Evolutionary conservation across 2,329 filamentous ascomycete genomes (phyloP), one percentile per base, ranked within the genome.

Genomic region (Coniochaeta sp.): DNA sequence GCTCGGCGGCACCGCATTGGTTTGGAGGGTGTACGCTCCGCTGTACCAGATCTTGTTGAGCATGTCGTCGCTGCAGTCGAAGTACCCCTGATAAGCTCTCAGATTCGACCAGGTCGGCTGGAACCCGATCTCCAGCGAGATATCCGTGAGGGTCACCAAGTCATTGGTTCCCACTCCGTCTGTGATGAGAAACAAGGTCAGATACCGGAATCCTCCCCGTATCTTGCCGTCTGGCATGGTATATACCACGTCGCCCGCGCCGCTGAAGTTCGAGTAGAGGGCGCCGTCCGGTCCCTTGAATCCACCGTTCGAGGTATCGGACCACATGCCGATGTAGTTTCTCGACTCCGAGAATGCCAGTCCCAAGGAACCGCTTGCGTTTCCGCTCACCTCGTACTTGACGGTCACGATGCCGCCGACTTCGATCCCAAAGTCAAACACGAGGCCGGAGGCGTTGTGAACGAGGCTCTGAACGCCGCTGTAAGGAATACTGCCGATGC

Each of bases 351-450:
- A 73, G 62, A 81, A 81, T 17, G 79, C 77, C 8, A 81, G 65
- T 0, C 78, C 78, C 6, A 81, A 63, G 1, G 71, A 67, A 4
- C 74, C 76, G 17, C 63, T 66, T 17, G 68, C 67, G 3, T 55
- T 59, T 2, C 74, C 73, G 12, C 72, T 73, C 5, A 76, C 70
- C 3, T 71, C 73, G 65, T 83, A 86, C 11, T 75, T 69, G n/a
- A 86, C 64, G 3, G 76, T 78, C 6, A 81, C 71, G 60, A 85
- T 78, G 6, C 83, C 83, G 40, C 82, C 83, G 6, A 86, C 81
- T 66, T 85, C 81, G 26, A 77, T 73, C 4, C 82, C 82, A 66
- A 86, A 86, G 68, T 86, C 83, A 60, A 84, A 82, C 1, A 85
- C 78, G 1, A 83, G 68, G n/a, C 75, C 73, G 3, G 79, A 81